Percentiles rank a stretch among this genome's conserved stretches.
These are phyloP conservation scores for Jackrogersella minutella DNA, from an alignment of 495 filamentous ascomycete genomes.

Conservation along the genomic window DNA sequence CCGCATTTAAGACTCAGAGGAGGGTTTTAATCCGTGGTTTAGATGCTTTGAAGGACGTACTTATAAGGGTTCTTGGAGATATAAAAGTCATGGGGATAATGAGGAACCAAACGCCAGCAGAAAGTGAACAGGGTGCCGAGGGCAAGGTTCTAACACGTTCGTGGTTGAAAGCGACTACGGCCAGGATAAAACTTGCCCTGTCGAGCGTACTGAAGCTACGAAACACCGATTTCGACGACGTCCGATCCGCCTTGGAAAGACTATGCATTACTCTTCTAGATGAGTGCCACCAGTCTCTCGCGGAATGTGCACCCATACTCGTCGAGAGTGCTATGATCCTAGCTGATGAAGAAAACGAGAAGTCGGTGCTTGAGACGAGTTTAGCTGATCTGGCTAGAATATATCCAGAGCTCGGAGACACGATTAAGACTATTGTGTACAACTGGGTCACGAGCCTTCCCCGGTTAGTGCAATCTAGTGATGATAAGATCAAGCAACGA, in stretches of 20 bases:
- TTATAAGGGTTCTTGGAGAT: slow-evolving; percentile 74
- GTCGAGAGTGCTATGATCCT: slow-evolving; percentile 84
- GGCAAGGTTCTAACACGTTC: slow-evolving; percentile 58
- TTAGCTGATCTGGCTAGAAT: slow-evolving; percentile 69
- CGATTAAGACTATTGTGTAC: slow-evolving; percentile 76
- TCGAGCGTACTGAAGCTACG: slow-evolving; percentile 79
- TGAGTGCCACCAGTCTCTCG: slow-evolving; percentile 76
- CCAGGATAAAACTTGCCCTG: slow-evolving; percentile 86
- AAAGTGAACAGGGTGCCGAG: slow-evolving; percentile 16
- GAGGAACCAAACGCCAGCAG: slow-evolving; percentile 39
- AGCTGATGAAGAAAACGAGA: slow-evolving; percentile 60
- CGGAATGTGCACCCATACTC: slow-evolving; percentile 72
- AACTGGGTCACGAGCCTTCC: slow-evolving; percentile 84
- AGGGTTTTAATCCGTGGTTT: slow-evolving; percentile 70
- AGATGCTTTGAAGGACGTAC: slow-evolving; percentile 63
- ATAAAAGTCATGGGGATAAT: slow-evolving; percentile 54
- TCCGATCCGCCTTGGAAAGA: slow-evolving; percentile 70
- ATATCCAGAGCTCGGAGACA: slow-evolving; percentile 69
- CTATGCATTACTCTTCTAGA: slow-evolving; percentile 79
- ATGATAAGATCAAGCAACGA: slow-evolving; percentile 76
- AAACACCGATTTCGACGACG: slow-evolving; percentile 74
- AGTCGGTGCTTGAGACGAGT: slow-evolving; percentile 51
- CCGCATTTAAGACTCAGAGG: slow-evolving; percentile 68
- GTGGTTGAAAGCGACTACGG: slow-evolving; percentile 83
- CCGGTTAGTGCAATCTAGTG: slow-evolving; percentile 81